Evolutionary conservation across 169 alveolate genomes (phyloP).

Genomic region (Cyclospora cayetanensis): DNA sequence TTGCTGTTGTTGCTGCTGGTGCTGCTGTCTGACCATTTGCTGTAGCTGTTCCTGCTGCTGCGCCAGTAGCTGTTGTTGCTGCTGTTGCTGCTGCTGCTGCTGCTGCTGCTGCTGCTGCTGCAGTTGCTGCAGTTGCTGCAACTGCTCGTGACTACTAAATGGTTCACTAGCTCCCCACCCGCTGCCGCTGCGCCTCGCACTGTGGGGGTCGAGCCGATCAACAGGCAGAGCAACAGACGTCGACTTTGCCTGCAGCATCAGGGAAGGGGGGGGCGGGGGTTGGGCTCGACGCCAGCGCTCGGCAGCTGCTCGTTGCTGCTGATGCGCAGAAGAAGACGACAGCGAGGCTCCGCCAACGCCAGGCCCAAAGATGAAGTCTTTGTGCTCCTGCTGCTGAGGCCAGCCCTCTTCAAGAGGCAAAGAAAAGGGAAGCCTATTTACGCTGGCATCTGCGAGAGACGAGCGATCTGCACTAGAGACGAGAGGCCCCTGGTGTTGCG

Average conservation of each 20-base stretch:
- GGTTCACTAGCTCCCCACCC: constrained; percentile 29
- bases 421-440: background rate
- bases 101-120: constrained; percentile 57
- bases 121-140: constrained; percentile 47
- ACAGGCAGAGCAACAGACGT: constrained; percentile 2
- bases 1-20: background rate
- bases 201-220: constrained; percentile 22
- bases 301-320: constrained; percentile 39
- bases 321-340: background rate
- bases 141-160: constrained; percentile 46
- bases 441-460: background rate
- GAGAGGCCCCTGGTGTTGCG: background rate
- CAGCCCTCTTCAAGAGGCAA: background rate
- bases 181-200: background rate
- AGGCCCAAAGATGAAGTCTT: constrained; percentile 34
- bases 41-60: constrained; percentile 31
- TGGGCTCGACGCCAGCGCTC: background rate
- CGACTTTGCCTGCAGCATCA: constrained; percentile 19
- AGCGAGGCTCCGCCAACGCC: constrained; percentile 34
- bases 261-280: constrained; percentile 20
- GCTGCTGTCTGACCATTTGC: constrained; percentile 47
- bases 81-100: constrained; percentile 39
- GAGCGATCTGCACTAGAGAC: constrained; percentile 3
- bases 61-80: constrained; percentile 14
- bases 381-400: constrained; percentile 54